A percentile compares a stretch with the other conserved stretches of the same genome.
These are phyloP conservation scores for Rubia balearica DNA, from an alignment of 305 asterid genomes.

Conservation along the genomic window DNA sequence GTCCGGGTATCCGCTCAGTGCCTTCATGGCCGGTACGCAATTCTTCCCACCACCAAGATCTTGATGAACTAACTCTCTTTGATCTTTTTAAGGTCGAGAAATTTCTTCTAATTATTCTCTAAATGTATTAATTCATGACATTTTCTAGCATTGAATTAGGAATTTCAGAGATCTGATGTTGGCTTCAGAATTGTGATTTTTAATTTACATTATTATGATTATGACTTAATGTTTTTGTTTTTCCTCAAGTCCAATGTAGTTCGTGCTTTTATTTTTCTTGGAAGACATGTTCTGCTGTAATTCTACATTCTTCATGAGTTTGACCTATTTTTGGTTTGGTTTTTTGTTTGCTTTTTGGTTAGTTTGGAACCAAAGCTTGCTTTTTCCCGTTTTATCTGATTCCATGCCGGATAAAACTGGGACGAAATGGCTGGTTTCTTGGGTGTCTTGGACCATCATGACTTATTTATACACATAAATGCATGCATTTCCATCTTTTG, in stretches of 20 bases:
- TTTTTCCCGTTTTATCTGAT: slow-evolving; percentile 32
- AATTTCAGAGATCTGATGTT: not conserved
- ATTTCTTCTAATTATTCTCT: slow-evolving; percentile 2
- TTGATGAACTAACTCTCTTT: slow-evolving; percentile 14
- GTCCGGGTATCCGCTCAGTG: slow-evolving; percentile 40
- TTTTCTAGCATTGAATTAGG: slow-evolving; percentile 10
- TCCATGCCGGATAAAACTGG: slow-evolving; percentile 32
- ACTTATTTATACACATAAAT: not conserved
- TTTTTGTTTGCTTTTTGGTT: slow-evolving; percentile 24
- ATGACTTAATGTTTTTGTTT: slow-evolving; percentile 1
- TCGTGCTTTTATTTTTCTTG: slow-evolving; percentile 4
- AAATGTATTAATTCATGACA: slow-evolving; percentile 13
- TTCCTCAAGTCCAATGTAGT: not conserved
- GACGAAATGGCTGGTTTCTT: slow-evolving; percentile 20
- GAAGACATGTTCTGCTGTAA: slow-evolving; percentile 23
- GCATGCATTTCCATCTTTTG: not conserved
- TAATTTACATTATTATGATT: slow-evolving; percentile 10
- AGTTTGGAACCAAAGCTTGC: slow-evolving; percentile 22
- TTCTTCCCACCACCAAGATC: slow-evolving; percentile 73
- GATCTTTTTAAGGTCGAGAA: not conserved
- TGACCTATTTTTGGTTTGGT: slow-evolving; percentile 21
- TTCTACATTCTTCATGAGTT: slow-evolving; percentile 18
- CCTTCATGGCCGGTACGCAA: slow-evolving; percentile 80
- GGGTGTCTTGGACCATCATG: slow-evolving; percentile 17
- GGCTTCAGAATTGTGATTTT: not conserved